phyloP scores from a whole-genome alignment of 2,329 filamentous ascomycete species.

The Colletotrichum cereale region DNA sequence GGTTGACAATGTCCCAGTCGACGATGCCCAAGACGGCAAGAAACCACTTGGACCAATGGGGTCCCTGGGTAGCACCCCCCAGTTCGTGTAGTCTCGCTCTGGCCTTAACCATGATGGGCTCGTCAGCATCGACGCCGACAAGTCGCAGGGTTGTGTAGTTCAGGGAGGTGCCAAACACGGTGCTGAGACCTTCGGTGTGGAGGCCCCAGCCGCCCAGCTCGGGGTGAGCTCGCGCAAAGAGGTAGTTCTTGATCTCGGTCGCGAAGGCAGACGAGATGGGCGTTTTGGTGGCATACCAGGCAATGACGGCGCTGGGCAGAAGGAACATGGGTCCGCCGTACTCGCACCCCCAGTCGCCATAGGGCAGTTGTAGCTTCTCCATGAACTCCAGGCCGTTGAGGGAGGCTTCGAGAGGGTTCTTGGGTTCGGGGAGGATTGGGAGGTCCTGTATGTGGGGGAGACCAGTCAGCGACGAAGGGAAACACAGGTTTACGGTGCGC shows the following conservation, averaged over 20 bases:
- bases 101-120: conserved; percentile 87
- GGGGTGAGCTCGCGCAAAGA: conserved; percentile 86
- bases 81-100: conserved; percentile 85
- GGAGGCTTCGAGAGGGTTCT: conserved; percentile 81
- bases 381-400: conserved; percentile 90
- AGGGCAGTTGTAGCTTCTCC: conserved; percentile 86
- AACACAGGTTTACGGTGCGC: not conserved
- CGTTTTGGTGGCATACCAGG: conserved; percentile 91
- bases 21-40: conserved; percentile 85
- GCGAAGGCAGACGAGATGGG: conserved; percentile 84
- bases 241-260: conserved; percentile 92
- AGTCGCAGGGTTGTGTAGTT: conserved; percentile 88
- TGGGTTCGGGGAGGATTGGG: conserved; percentile 77
- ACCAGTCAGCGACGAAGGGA: not conserved
- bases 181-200: conserved; percentile 93
- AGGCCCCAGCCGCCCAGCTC: conserved; percentile 97
- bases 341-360: conserved; percentile 96
- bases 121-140: conserved; percentile 85
- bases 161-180: conserved; percentile 88
- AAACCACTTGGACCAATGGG: conserved; percentile 99
- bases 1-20: conserved; percentile 94
- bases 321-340: conserved; percentile 99
- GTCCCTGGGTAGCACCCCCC: conserved; percentile 84
- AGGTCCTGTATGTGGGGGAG: conserved; percentile 69
- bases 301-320: conserved; percentile 84